A percentile compares a stretch with the other conserved stretches of the same genome.
Evolutionary conservation across 768 basidiomycete species (phyloP).

Genomic region (Leccinum imitatum): DNA sequence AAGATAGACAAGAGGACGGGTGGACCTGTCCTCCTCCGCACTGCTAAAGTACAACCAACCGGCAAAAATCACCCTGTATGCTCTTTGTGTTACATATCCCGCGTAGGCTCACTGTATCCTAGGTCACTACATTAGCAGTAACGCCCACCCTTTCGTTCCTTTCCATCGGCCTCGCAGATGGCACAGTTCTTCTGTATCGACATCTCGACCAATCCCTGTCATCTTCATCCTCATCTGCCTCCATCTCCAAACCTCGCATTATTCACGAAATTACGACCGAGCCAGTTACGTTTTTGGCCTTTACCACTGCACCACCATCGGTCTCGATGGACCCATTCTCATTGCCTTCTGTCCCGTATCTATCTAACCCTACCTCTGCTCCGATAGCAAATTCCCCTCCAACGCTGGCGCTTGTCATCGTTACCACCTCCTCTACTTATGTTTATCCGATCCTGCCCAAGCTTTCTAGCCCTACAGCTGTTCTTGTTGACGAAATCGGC

Average conservation of each 20-base stretch:
- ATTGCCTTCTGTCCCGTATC: slow-evolving; percentile 16
- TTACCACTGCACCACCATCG: slow-evolving; percentile 45
- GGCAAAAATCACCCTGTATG: slow-evolving; percentile 78
- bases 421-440: slow-evolving; percentile 83
- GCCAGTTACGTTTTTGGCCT: slow-evolving; percentile 91
- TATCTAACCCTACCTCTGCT: slow-evolving; percentile 13
- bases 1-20: slow-evolving; percentile 65
- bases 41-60: slow-evolving; percentile 70
- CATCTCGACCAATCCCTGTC: slow-evolving; percentile 89
- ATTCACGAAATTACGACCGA: slow-evolving; percentile 84
- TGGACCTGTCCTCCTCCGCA: slow-evolving; percentile 65
- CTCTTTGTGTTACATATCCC: background rate
- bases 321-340: slow-evolving; percentile 24
- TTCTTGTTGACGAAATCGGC: slow-evolving; percentile 84
- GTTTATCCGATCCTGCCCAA: slow-evolving; percentile 73
- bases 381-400: slow-evolving; percentile 28
- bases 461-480: slow-evolving; percentile 62
- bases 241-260: slow-evolving; percentile 82
- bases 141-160: slow-evolving; percentile 79
- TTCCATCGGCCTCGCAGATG: slow-evolving; percentile 92
- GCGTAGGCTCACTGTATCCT: background rate
- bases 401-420: slow-evolving; percentile 71
- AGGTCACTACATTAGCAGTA: slow-evolving; percentile 80
- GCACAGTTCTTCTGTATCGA: slow-evolving; percentile 87
- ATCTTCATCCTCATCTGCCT: slow-evolving; percentile 59